Base-by-base conservation (phyloP, 176 grass and related monocot genomes). In the Alopecurus myosuroides region DNA sequence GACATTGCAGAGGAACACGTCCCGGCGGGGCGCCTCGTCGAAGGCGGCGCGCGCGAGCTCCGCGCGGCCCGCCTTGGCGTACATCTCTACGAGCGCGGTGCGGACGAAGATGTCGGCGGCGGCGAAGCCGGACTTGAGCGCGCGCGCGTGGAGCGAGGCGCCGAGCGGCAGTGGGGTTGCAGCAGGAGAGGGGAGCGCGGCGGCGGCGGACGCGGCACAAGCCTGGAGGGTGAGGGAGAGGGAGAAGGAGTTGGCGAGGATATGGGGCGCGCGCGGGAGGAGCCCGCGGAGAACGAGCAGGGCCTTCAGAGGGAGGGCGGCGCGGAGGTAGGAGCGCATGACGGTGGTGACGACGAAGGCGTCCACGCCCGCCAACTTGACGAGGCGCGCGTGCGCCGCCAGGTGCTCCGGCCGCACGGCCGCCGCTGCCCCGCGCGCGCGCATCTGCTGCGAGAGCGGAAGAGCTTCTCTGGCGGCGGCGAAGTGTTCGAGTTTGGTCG, bases 31-130 rank as follows among this genome's bases (percentile, higher is more conserved):
- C 64, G 88, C 85, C 77, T 95, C 88, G 37, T 95, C 88, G 64
- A 95, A 95, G 9, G 86, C 76, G 23, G 40, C 61, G n/a, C 88
- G 77, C 15, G 93, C 79, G 20, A 88, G 50, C 14, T n/a, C 82
- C 18, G 75, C 28, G 64, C 64, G 70, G 10, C 90, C 83, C 3
- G 62, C 18, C 66, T 88, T 95, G 18, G 83, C 86, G 81, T 90
- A 92, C 80, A 90, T 90, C 80, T 90, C 86, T 19, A 95, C 88
- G 28, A 95, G 86, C 71, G 93, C 88, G 25, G 93, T 95, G 85
- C 82, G 90, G 48, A 92, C 86, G 30, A 92, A 95, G 82, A 95
- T 56, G 85, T 95, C 90, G n/a, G 86, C 36, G 15, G 87, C 46
- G 26, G 78, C 81, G 85, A 95, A 90, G 6, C 90, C 93, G 11